phyloP scores from a whole-genome alignment of 1,139 yeast species.

The Keqinozyma sinolaborantium region DNA sequence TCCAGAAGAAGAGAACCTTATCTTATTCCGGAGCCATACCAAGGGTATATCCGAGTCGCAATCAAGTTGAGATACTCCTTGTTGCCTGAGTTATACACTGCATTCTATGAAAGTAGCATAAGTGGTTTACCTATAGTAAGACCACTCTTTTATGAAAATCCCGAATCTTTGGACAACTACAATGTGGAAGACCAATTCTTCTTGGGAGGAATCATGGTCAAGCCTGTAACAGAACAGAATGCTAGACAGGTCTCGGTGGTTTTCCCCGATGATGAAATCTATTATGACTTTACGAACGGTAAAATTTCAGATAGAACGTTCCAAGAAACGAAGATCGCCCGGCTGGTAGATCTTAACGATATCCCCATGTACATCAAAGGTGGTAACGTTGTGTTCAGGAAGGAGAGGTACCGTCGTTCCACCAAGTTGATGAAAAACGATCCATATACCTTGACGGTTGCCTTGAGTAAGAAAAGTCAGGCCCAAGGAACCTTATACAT shows the following conservation, averaged over 20 bases:
- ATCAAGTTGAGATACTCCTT: slow-evolving; percentile 69
- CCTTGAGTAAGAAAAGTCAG: slow-evolving; percentile 44
- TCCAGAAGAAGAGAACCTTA: slow-evolving; percentile 92
- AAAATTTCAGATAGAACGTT: slow-evolving; percentile 6
- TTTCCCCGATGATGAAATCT: slow-evolving; percentile 63
- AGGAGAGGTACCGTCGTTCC: slow-evolving; percentile 78
- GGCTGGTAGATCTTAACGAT: slow-evolving; percentile 49
- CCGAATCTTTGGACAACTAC: slow-evolving; percentile 48
- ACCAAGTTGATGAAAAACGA: slow-evolving; percentile 72
- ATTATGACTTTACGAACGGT: slow-evolving; percentile 55
- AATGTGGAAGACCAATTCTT: slow-evolving; percentile 81
- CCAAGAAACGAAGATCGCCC: slow-evolving; percentile 13
- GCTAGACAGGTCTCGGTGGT: slow-evolving; percentile 43
- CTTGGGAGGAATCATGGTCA: slow-evolving; percentile 76
- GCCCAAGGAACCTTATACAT: slow-evolving; percentile 61
- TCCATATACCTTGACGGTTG: slow-evolving; percentile 77
- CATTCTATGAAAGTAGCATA: slow-evolving; percentile 62
- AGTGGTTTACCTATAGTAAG: slow-evolving; percentile 69
- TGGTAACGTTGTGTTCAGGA: slow-evolving; percentile 68
- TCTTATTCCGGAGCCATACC: slow-evolving; percentile 73
- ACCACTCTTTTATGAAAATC: slow-evolving; percentile 70
- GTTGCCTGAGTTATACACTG: slow-evolving; percentile 77
- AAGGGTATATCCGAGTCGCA: slow-evolving; percentile 66
- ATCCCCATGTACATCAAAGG: slow-evolving; percentile 77
- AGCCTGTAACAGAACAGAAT: slow-evolving; percentile 71